Evolutionary conservation across 2,329 filamentous ascomycete genomes (phyloP), one percentile per base, ranked within the genome.

Genomic region (Aureobasidium sp.): DNA sequence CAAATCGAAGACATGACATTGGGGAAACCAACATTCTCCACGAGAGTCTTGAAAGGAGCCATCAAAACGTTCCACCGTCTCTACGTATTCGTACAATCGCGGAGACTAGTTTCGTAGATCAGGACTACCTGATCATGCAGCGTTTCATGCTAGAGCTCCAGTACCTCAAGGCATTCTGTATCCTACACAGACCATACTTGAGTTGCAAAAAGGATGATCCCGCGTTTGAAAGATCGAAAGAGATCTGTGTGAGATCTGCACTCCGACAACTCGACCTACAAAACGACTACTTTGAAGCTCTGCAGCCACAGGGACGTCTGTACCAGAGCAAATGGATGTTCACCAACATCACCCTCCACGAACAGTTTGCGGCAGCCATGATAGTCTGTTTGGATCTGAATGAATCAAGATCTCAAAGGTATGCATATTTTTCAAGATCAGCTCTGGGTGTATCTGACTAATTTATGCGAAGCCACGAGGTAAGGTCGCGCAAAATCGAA

Each of bases 111-210:
- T 60, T 81, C 24, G 73, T 72, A 1, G 77, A 81, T 40, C 67
- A 76, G 5, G 70, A 77, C 3, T 70, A 75, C 6, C 54, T 79
- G 7, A 76, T 82, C 53, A 76, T 81, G 69, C 70, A 74, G 14
- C 74, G 77, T 6, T 74, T 79, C 50, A 78, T 75, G 39, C 67
- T 82, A 19, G 74, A 80, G 15, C 67, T 81, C 5, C 68, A 78
- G 12, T 79, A 77, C 66, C 76, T 77, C 45, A 79, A 79, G 63
- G 69, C 76, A 11, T 72, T 74, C 29, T 74, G 79, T 42, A 75
- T 80, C 1, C 67, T 83, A 33, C 79, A 82, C 65, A 73, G 79
- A 9, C 77, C 74, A 29, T 81, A 77, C 62, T 70, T 82, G 44
- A 73, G 70, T 9, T 70, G 73, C 22, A 65, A 63, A 1, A 66